A percentile compares a stretch with the other conserved stretches of the same genome.
These are phyloP conservation scores for Argentina anserina DNA, from an alignment of 306 rosid genomes.

Conservation along the genomic window DNA sequence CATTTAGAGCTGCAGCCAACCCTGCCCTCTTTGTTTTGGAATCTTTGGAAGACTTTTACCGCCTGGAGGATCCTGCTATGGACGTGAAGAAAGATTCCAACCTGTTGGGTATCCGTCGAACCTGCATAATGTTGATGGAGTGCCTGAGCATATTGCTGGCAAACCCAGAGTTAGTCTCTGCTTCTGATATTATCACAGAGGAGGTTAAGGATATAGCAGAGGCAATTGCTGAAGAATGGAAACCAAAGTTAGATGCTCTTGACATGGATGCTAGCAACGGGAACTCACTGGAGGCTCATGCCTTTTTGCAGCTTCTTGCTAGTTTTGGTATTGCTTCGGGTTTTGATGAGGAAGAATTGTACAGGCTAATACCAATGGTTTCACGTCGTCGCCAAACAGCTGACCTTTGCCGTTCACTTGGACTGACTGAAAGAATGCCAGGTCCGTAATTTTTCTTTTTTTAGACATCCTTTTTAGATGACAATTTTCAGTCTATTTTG, in stretches of 20 bases:
- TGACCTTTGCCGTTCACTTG: conserved; percentile 93
- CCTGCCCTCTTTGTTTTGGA: conserved; percentile 83
- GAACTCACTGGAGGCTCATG: conserved; percentile 97
- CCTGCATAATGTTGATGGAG: conserved; percentile 98
- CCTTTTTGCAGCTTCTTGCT: conserved; percentile 90
- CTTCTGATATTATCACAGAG: conserved; percentile 56
- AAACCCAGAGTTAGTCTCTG: conserved; percentile 36
- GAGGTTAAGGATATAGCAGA: conserved; percentile 70
- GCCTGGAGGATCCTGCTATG: conserved; percentile 50
- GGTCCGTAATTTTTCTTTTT: conserved; percentile 40
- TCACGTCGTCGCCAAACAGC: conserved; percentile 98
- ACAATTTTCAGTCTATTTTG: background rate
- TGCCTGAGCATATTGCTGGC: conserved; percentile 70
- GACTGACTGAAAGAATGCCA: conserved; percentile 90
- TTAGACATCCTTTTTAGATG: background rate
- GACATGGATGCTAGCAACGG: conserved; percentile 96
- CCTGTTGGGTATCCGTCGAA: conserved; percentile 87
- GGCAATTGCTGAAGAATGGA: conserved; percentile 83
- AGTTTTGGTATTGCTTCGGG: conserved; percentile 81
- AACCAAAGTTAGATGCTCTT: conserved; percentile 81
- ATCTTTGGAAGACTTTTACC: conserved; percentile 83
- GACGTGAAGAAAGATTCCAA: conserved; percentile 90
- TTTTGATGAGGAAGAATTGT: conserved; percentile 71
- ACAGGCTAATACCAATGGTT: conserved; percentile 85
- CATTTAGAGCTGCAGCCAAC: conserved; percentile 70